A percentile compares a stretch with the other conserved stretches of the same genome.
phyloP scores from a whole-genome alignment of 345 rosid genomes.

The Hibiscus tridactylites region DNA sequence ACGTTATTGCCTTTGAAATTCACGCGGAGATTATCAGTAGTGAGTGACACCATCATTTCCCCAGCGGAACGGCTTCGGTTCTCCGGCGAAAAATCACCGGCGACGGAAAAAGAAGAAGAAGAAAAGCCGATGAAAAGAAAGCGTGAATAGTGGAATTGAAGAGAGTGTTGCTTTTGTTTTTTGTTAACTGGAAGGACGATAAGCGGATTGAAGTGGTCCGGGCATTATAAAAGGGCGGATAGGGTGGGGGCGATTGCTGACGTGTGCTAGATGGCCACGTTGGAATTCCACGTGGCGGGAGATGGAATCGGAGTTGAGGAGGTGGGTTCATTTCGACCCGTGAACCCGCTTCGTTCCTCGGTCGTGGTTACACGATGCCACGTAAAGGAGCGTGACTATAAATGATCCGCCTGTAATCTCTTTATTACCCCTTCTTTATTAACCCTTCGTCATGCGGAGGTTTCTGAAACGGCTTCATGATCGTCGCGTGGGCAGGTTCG shows the following conservation, averaged over 20 bases:
- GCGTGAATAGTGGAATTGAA: constrained; percentile 1
- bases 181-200: not conserved
- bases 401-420: not conserved
- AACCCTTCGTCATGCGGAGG: constrained; percentile 2
- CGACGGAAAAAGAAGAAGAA: not conserved
- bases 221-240: not conserved
- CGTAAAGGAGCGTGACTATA: constrained; percentile 9
- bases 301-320: not conserved
- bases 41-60: constrained; percentile 13
- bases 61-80: not conserved
- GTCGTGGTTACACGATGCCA: constrained; percentile 9
- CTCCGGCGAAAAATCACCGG: constrained; percentile 13
- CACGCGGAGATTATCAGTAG: constrained; percentile 15
- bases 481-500: constrained; percentile 5
- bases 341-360: not conserved
- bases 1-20: constrained; percentile 19
- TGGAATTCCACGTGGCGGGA: constrained; percentile 7
- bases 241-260: not conserved
- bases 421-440: not conserved
- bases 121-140: not conserved
- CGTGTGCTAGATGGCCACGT: not conserved
- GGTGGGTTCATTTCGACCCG: not conserved
- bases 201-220: not conserved
- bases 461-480: constrained; percentile 1
- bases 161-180: not conserved